phyloP scores from a whole-genome alignment of 495 filamentous ascomycete genomes.

The Lentithecium fluviatile region DNA sequence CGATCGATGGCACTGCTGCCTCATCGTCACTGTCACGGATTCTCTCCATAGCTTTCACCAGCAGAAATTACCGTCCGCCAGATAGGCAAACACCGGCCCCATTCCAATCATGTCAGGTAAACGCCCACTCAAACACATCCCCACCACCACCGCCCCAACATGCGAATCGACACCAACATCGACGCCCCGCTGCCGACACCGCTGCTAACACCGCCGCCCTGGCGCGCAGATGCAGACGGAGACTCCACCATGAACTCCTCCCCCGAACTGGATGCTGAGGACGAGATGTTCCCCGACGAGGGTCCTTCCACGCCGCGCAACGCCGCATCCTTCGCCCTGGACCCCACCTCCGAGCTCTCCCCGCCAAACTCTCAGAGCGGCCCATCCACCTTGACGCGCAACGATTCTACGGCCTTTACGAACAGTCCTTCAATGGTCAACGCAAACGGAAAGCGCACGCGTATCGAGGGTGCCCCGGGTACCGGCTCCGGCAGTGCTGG shows the following conservation, averaged over 20 bases:
- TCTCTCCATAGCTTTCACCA: too few relatives aligned
- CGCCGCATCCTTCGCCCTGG: conserved; percentile 4
- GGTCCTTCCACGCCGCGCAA: conserved; percentile 27
- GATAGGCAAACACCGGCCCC: not conserved
- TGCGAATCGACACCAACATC: not conserved
- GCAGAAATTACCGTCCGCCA: too few relatives aligned
- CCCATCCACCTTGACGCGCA: conserved; percentile 22
- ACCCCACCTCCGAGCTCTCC: conserved; percentile 49
- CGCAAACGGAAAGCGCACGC: conserved; percentile 40
- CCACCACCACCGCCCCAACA: too few relatives aligned
- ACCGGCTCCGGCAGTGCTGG: not conserved
- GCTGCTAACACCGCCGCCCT: not conserved
- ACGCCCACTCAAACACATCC: too few relatives aligned
- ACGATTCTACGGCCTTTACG: conserved; percentile 11
- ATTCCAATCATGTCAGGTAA: too few relatives aligned
- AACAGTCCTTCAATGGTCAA: conserved; percentile 34
- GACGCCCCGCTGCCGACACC: too few relatives aligned
- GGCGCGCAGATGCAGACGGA: conserved; percentile 50
- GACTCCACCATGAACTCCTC: conserved; percentile 57
- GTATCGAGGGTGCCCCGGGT: not conserved
- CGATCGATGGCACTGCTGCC: too few relatives aligned
- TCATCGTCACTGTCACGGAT: too few relatives aligned
- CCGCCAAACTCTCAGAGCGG: conserved; percentile 54
- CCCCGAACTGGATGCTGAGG: conserved; percentile 45
- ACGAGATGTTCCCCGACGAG: conserved; percentile 41